Base-by-base conservation (phyloP, 805 yeast genomes). In the Spathaspora passalidarum region DNA sequence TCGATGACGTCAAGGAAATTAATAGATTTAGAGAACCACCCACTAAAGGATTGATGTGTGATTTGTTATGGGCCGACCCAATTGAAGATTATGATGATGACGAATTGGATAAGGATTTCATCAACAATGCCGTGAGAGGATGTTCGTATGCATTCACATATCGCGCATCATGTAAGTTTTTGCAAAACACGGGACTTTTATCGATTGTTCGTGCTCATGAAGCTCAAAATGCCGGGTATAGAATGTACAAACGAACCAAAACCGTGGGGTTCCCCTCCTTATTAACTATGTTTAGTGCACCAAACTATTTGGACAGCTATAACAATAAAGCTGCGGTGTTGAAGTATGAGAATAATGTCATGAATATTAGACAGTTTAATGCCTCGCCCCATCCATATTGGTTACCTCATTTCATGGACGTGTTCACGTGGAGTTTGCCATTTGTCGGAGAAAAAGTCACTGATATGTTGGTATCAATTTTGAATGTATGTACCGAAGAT, bases 401-500 rank as follows among this genome's bases (percentile, higher is more conserved):
- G 89, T 74, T 94, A 54, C 98, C 98, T 6, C 90, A 90, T 63
- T 88, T 91, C 57, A 89, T 91, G 96, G 97, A 94, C 64, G 96
- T 92, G 5, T 92, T 92, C 65, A 86, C 96, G 9, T 94, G 98
- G 98, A 88, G 97, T 1, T 72, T 92, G 47, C 99, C 98, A 6
- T 92, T 94, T 71, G 97, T 94, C 19, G 98, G 97, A 17, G 97
- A 92, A 63, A 88, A 94, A 60, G 87, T 91, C 45, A 88, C 96
- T 11, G 98, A 94, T 62, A 91, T 92, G 86, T 75, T 92, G 60
- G 86, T 89, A 18, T 80, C 94, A 0, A 87, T 92, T 34, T 76
- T 94, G 62, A 92, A 92, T 64, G 88, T 94, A 47, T 92, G 99
- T 69, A 87, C 97, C 0, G 96, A 91, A 60, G 97, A 92, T 60